Percentiles rank a stretch among this genome's conserved stretches.
Evolutionary conservation across 1,139 yeast genomes (phyloP).

Genomic region (Debaryomyces nepalensis): DNA sequence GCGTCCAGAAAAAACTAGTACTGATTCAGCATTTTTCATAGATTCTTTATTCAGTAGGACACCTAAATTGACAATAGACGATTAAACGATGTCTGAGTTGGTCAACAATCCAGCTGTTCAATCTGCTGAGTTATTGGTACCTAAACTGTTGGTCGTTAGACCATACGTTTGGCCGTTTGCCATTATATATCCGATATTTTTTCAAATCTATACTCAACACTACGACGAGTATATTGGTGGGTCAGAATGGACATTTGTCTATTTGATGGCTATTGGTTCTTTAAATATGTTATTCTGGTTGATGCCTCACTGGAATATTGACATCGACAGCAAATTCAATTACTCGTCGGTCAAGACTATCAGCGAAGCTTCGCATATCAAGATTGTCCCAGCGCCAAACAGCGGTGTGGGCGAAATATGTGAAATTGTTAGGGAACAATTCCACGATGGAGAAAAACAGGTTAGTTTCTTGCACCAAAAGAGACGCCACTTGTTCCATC

Average conservation of each 20-base stretch:
- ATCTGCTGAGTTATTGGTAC: constrained; percentile 72
- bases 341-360: constrained; percentile 57
- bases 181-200: constrained; percentile 75
- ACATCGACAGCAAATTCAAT: constrained; percentile 72
- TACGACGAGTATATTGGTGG: constrained; percentile 87
- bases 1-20: constrained; percentile 4
- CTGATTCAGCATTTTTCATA: neutral
- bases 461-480: constrained; percentile 86
- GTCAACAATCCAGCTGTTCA: constrained; percentile 64
- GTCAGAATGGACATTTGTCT: constrained; percentile 86
- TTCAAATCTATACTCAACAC: constrained; percentile 64
- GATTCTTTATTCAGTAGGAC: neutral
- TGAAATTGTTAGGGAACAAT: constrained; percentile 58
- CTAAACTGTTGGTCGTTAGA: constrained; percentile 61
- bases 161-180: constrained; percentile 89
- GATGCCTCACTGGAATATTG: constrained; percentile 94
- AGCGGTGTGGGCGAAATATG: constrained; percentile 86
- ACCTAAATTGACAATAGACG: neutral
- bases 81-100: constrained; percentile 37
- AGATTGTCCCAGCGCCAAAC: constrained; percentile 82
- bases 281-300: constrained; percentile 78
- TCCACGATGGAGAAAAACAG: constrained; percentile 64
- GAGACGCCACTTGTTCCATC: constrained; percentile 80
- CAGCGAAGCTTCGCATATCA: constrained; percentile 68
- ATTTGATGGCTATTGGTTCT: constrained; percentile 72